These are phyloP conservation scores for Murraya paniculata DNA, from an alignment of 345 rosid genomes.

Conservation along the genomic window DNA sequence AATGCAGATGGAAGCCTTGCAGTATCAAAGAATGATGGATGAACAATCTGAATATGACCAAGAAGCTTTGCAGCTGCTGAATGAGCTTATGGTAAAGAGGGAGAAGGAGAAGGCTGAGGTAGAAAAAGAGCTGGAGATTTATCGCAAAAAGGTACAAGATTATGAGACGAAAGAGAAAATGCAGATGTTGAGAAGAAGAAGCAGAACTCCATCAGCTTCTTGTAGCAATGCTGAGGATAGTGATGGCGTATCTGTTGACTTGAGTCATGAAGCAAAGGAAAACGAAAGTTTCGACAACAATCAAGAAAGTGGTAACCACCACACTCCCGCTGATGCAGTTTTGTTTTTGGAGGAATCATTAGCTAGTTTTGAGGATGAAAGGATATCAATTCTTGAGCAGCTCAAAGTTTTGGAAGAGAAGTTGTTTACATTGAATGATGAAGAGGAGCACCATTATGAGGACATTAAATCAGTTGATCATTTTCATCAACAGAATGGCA, in stretches of 20 bases:
- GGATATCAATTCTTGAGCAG: slow-evolving; percentile 79
- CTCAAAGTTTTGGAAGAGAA: slow-evolving; percentile 89
- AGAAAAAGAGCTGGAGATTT: slow-evolving; percentile 68
- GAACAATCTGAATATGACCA: slow-evolving; percentile 95
- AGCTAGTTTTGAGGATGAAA: slow-evolving; percentile 75
- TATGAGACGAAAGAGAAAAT: slow-evolving; percentile 66
- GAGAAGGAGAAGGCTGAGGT: slow-evolving; percentile 82
- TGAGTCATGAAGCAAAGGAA: slow-evolving; percentile 45
- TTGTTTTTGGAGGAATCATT: slow-evolving; percentile 73
- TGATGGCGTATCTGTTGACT: slow-evolving; percentile 53
- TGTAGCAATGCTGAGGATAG: slow-evolving; percentile 66
- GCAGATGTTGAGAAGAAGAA: slow-evolving; percentile 48
- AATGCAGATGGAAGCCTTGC: slow-evolving; percentile 99
- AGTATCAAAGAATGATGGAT: slow-evolving; percentile 99
- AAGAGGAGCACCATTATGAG: slow-evolving; percentile 49
- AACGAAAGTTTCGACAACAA: slow-evolving; percentile 30
- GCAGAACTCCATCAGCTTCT: slow-evolving; percentile 55
- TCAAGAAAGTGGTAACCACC: slow-evolving; percentile 35
- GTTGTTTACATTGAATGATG: slow-evolving; percentile 49
- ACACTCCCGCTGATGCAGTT: slow-evolving; percentile 74
- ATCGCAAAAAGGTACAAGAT: slow-evolving; percentile 59
- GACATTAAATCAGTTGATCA: slow-evolving; percentile 42
- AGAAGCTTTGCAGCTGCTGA: slow-evolving; percentile 88
- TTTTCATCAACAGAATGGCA: slow-evolving; percentile 36
- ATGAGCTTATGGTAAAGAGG: slow-evolving; percentile 75